Percentiles rank a stretch among this genome's conserved stretches.
Conservation (phyloP, 2,329 filamentous ascomycete species). For the Pleoardoris graminearum region DNA sequence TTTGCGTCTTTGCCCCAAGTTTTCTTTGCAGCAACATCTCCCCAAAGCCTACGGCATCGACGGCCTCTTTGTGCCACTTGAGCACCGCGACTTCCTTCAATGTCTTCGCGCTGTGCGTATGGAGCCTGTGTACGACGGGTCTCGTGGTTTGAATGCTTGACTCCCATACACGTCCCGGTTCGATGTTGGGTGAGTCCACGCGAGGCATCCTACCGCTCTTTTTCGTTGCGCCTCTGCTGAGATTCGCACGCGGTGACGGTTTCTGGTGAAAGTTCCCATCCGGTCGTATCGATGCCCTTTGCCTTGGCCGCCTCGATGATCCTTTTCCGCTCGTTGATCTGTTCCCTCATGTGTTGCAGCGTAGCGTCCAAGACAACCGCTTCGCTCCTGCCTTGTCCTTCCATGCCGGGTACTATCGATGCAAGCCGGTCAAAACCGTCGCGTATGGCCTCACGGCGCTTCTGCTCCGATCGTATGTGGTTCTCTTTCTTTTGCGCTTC, state of each 20-base stretch:
- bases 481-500: slow-evolving; percentile 74
- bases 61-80: slow-evolving; percentile 91
- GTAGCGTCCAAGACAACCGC: slow-evolving; percentile 72
- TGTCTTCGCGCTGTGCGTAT: slow-evolving; percentile 79
- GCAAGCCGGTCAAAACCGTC: slow-evolving; percentile 82
- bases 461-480: slow-evolving; percentile 70
- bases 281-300: slow-evolving; percentile 39
- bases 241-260: slow-evolving; percentile 32
- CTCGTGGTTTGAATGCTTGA: too few relatives aligned
- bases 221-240: slow-evolving; percentile 31
- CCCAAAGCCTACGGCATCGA: slow-evolving; percentile 78
- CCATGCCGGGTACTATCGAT: slow-evolving; percentile 76
- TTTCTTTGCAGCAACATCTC: too few relatives aligned
- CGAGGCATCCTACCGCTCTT: slow-evolving; percentile 7
- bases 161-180: too few relatives aligned
- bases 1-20: too few relatives aligned
- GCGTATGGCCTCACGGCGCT: slow-evolving; percentile 74
- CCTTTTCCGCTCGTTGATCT: slow-evolving; percentile 43
- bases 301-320: slow-evolving; percentile 44
- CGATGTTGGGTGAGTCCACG: background rate
- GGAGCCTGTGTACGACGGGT: too few relatives aligned
- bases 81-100: slow-evolving; percentile 88
- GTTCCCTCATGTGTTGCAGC: slow-evolving; percentile 49
- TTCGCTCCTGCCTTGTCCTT: slow-evolving; percentile 83
- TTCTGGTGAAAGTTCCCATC: slow-evolving; percentile 37